phyloP scores from a whole-genome alignment of 1,284 basidiomycete species.

The Pyrrhoderma noxium region DNA sequence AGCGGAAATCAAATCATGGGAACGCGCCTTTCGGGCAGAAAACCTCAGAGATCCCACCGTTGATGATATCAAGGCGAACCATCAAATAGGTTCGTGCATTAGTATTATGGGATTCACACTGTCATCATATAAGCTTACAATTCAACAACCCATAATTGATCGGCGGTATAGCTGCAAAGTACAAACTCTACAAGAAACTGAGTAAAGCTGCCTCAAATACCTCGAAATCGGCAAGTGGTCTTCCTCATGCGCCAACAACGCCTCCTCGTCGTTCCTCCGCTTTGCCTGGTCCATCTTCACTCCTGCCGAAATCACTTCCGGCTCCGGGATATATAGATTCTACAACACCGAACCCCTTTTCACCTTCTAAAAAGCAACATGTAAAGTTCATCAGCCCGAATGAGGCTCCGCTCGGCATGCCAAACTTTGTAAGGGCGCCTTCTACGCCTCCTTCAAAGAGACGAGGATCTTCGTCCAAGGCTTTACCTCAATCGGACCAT shows the following conservation, averaged over 20 bases:
- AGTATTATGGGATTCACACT: constrained; percentile 7
- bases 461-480: constrained; percentile 33
- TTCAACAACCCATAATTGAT: constrained; percentile 11
- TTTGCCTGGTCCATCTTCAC: constrained; percentile 29
- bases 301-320: constrained; percentile 41
- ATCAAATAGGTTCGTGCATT: constrained; percentile 56
- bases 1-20: constrained; percentile 78
- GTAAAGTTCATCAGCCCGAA: constrained; percentile 22
- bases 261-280: constrained; percentile 30
- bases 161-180: constrained; percentile 59
- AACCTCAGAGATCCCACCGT: constrained; percentile 63
- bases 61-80: constrained; percentile 69
- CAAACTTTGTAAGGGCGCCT: constrained; percentile 32
- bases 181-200: constrained; percentile 76
- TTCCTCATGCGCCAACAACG: constrained; percentile 25
- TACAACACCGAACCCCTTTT: constrained; percentile 63
- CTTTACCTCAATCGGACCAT: constrained; percentile 28
- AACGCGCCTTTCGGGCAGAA: constrained; percentile 58
- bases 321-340: constrained; percentile 43
- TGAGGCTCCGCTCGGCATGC: neutral
- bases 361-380: constrained; percentile 55
- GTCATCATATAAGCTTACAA: neutral
- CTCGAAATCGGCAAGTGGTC: neutral
- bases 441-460: constrained; percentile 48
- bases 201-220: constrained; percentile 37